Evolutionary conservation across 2,329 filamentous ascomycete genomes (phyloP).

Genomic region (Calonectria pseudoreteaudii): DNA sequence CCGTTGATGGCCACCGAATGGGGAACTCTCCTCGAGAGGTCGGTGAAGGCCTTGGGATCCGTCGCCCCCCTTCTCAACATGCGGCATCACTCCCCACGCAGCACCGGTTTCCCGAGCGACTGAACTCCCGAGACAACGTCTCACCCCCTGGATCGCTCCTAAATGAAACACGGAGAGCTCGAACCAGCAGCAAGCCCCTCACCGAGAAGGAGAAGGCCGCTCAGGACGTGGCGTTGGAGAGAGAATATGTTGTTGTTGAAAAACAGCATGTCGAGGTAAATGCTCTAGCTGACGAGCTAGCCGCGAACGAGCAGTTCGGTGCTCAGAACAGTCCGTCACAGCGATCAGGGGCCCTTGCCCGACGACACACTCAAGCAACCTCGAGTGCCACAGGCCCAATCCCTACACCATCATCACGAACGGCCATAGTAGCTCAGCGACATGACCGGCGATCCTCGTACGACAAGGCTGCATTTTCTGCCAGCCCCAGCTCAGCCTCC

Average conservation of each 20-base stretch:
- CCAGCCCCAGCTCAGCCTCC: constrained; percentile 77
- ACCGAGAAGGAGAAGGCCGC: constrained; percentile 78
- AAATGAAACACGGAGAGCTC: constrained; percentile 47
- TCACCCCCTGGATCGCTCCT: constrained; percentile 47
- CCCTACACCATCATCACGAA: constrained; percentile 74
- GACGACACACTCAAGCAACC: constrained; percentile 80
- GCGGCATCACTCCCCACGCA: constrained; percentile 63
- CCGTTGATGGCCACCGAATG: constrained; percentile 45
- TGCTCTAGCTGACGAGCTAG: constrained; percentile 94
- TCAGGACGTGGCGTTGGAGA: constrained; percentile 89
- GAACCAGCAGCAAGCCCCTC: constrained; percentile 41
- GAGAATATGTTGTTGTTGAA: constrained; percentile 96
- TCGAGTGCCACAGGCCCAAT: constrained; percentile 79
- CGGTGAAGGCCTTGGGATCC: constrained; percentile 64
- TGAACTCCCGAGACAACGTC: constrained; percentile 36
- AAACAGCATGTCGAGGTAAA: constrained; percentile 97
- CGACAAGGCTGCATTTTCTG: constrained; percentile 76
- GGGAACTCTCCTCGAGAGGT: constrained; percentile 60
- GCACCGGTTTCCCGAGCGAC: constrained; percentile 44
- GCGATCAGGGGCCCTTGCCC: constrained; percentile 73
- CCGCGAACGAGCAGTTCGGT: constrained; percentile 78
- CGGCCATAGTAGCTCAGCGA: constrained; percentile 78
- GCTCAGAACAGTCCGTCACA: constrained; percentile 60
- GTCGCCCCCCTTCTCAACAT: constrained; percentile 59
- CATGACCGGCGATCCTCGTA: constrained; percentile 85